Evolutionary conservation across 176 grass and related monocot genomes (phyloP).

Genomic region (Carex myosuroides): DNA sequence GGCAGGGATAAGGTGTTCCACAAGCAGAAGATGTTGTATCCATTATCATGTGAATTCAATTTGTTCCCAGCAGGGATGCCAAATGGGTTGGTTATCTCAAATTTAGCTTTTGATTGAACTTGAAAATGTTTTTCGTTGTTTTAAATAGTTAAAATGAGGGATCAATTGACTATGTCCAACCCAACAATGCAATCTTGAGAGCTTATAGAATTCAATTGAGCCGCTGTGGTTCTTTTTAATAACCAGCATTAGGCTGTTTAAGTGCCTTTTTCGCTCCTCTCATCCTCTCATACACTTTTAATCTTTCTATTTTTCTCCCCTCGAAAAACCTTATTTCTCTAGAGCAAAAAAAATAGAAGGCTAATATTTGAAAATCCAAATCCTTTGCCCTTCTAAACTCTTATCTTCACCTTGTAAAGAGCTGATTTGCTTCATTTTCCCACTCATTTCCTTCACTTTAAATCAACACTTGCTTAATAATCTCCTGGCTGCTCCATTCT

Average conservation of each 20-base stretch:
- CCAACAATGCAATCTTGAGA: background rate
- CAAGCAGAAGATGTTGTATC: slow-evolving; percentile 90
- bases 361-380: background rate
- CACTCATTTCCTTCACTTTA: background rate
- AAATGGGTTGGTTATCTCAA: background rate
- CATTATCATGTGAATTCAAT: slow-evolving; percentile 8
- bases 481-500: background rate
- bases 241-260: background rate
- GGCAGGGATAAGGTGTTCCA: slow-evolving; percentile 57
- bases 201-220: background rate
- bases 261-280: background rate
- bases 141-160: background rate
- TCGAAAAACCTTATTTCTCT: background rate
- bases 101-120: background rate
- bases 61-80: background rate
- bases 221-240: background rate
- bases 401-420: background rate
- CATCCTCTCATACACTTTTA: background rate
- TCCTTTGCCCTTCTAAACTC: background rate
- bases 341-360: background rate
- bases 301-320: background rate
- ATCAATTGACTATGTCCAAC: background rate
- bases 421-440: background rate
- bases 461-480: background rate
- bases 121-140: background rate